phyloP scores from a whole-genome alignment of 805 yeast species.

The Monosporozyma aquatica region DNA sequence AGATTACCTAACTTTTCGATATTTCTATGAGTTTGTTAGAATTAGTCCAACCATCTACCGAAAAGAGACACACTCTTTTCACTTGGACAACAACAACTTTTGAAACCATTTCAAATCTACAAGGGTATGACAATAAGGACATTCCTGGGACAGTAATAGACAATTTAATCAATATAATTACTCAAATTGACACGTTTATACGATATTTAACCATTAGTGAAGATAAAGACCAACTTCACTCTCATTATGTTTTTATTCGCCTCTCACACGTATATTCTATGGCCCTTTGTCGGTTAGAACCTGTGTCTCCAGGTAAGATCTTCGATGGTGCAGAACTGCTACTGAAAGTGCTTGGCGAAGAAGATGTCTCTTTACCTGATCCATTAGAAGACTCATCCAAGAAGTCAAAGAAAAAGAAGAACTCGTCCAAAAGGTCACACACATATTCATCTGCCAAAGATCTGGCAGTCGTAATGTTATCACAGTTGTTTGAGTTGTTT shows the following conservation, averaged over 20 bases:
- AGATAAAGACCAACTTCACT: constrained; percentile 12
- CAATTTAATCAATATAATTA: background rate
- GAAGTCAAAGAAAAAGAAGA: constrained; percentile 17
- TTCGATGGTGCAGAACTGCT: constrained; percentile 25
- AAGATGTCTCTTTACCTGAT: constrained; percentile 8
- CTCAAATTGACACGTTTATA: background rate
- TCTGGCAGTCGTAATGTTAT: constrained; percentile 23
- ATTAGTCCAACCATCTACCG: constrained; percentile 5
- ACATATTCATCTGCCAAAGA: constrained; percentile 23
- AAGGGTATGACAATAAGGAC: background rate
- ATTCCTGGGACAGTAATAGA: background rate
- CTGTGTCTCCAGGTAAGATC: constrained; percentile 16
- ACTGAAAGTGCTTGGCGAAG: constrained; percentile 24
- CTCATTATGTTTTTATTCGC: constrained; percentile 17
- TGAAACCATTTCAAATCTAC: constrained; percentile 7
- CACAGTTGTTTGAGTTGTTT: constrained; percentile 28
- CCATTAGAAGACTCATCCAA: constrained; percentile 4
- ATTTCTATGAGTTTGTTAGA: constrained; percentile 2
- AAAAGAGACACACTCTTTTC: constrained; percentile 19
- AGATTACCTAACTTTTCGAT: background rate
- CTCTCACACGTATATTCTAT: constrained; percentile 17
- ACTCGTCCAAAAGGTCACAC: constrained; percentile 17
- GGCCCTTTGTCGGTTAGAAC: constrained; percentile 10
- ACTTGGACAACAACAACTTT: constrained; percentile 17
- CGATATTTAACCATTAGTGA: constrained; percentile 8